phyloP scores from a whole-genome alignment of 1,139 yeast genomes.

The Blastobotrys elegans region DNA sequence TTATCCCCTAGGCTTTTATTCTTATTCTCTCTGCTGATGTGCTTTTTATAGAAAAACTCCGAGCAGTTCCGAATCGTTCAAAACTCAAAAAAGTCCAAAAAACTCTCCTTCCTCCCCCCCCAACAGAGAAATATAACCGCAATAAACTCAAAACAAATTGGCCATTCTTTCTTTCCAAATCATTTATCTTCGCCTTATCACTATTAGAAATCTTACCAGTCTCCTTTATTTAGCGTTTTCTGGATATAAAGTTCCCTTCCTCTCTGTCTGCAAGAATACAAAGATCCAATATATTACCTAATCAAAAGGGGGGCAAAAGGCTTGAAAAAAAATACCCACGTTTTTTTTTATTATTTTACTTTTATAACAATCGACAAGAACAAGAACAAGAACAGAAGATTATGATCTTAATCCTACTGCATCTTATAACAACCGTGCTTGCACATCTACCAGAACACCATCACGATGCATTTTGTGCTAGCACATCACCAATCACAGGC shows the following conservation, averaged over 20 bases:
- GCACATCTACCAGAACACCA: not conserved
- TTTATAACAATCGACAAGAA: not conserved
- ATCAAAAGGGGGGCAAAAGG: not conserved
- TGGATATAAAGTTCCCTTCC: too few relatives aligned
- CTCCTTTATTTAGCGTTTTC: not conserved
- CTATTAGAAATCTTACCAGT: not conserved
- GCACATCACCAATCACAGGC: conserved; percentile 30
- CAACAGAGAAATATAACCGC: too few relatives aligned
- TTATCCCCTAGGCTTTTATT: too few relatives aligned
- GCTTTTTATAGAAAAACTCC: too few relatives aligned
- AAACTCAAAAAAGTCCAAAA: too few relatives aligned
- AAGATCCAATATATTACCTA: too few relatives aligned
- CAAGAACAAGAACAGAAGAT: not conserved
- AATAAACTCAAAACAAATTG: not conserved
- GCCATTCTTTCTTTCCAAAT: not conserved
- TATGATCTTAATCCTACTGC: not conserved
- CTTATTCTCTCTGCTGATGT: too few relatives aligned
- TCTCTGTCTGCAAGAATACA: too few relatives aligned
- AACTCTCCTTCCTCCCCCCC: too few relatives aligned
- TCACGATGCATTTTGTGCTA: conserved; percentile 20
- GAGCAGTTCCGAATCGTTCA: too few relatives aligned
- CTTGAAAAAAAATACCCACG: not conserved
- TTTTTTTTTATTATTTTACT: not conserved
- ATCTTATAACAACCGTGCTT: not conserved
- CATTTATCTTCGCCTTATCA: not conserved